phyloP scores from a whole-genome alignment of 2,329 filamentous ascomycete genomes.

The Fusarium buharicum region DNA sequence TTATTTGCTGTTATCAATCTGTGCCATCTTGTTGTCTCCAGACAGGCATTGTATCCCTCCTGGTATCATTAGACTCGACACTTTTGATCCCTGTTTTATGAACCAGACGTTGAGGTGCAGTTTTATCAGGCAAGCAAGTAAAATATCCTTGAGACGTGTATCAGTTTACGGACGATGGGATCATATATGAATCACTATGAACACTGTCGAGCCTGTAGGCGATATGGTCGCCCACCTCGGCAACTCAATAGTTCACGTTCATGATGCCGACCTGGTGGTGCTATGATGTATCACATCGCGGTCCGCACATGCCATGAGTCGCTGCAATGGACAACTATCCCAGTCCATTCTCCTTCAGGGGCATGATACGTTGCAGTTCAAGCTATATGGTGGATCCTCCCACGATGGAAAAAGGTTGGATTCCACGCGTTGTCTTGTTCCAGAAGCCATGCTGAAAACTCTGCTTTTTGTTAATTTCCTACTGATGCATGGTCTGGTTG shows the following conservation, averaged over 20 bases:
- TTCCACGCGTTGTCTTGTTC: constrained; percentile 30
- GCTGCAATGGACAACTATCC: constrained; percentile 7
- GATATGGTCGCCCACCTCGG: neutral
- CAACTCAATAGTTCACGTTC: constrained; percentile 10
- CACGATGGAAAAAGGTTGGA: constrained; percentile 27
- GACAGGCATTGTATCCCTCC: too few relatives aligned
- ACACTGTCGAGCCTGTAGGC: too few relatives aligned
- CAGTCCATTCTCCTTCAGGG: constrained; percentile 6
- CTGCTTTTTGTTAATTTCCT: constrained; percentile 31
- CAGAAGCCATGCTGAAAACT: constrained; percentile 38
- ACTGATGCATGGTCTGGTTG: constrained; percentile 19
- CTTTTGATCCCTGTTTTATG: too few relatives aligned
- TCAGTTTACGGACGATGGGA: too few relatives aligned
- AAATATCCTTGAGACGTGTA: too few relatives aligned
- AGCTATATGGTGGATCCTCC: constrained; percentile 24
- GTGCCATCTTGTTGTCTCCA: too few relatives aligned
- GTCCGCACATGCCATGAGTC: constrained; percentile 24
- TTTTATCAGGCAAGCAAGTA: too few relatives aligned
- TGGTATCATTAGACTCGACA: too few relatives aligned
- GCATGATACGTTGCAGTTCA: constrained; percentile 10
- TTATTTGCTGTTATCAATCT: neutral
- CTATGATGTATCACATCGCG: constrained; percentile 21
- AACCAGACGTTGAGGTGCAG: too few relatives aligned
- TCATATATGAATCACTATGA: too few relatives aligned
- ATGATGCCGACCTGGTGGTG: neutral